phyloP scores from a whole-genome alignment of 129 eudicot species.

The Chrysanthemum lavandulifolium region DNA sequence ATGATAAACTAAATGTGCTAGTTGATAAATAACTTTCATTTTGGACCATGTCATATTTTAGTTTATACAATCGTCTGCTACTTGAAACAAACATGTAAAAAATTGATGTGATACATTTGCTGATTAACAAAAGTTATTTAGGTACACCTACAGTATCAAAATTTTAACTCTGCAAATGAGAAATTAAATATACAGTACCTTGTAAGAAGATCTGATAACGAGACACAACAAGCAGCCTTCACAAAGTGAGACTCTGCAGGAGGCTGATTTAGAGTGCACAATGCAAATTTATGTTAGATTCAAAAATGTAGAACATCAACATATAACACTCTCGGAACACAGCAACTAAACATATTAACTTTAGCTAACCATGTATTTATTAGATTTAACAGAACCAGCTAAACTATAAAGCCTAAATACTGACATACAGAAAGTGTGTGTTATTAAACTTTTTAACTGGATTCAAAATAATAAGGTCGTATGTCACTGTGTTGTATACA shows the following conservation, averaged over 20 bases:
- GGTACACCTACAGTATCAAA: no score
- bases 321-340: slow-evolving; percentile 1
- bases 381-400: background rate
- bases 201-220: slow-evolving; percentile 72
- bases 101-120: no score
- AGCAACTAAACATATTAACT: background rate
- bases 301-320: slow-evolving; percentile 1
- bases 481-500: background rate
- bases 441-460: background rate
- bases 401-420: slow-evolving; percentile 1
- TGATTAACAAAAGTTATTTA: no score
- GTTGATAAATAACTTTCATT: no score
- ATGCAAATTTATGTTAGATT: slow-evolving; percentile 24
- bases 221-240: slow-evolving; percentile 77
- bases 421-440: background rate
- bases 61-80: no score
- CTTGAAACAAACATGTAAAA: background rate
- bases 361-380: background rate
- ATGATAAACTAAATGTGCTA: no score
- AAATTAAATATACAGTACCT: slow-evolving; percentile 39
- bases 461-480: background rate
- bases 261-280: slow-evolving; percentile 44
- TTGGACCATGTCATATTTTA: no score
- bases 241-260: slow-evolving; percentile 61
- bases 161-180: no score